These are phyloP conservation scores for Malassezia furfur DNA, from an alignment of 1,284 basidiomycete species.

Conservation along the genomic window DNA sequence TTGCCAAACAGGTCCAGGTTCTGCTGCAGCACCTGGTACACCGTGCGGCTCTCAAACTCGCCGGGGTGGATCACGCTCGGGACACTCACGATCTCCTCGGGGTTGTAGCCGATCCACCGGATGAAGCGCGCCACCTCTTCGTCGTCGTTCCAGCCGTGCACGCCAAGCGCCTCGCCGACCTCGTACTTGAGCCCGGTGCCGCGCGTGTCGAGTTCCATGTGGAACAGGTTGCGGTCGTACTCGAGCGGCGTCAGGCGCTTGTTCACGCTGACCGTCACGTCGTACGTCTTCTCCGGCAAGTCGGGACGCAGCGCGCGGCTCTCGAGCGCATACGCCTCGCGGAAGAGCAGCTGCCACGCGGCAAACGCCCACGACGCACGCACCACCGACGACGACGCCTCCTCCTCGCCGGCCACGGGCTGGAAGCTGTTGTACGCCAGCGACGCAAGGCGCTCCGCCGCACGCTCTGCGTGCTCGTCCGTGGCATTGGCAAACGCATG, in stretches of 20 bases:
- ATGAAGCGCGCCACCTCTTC: slow-evolving; percentile 82
- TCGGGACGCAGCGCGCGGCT: slow-evolving; percentile 59
- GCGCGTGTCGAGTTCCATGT: slow-evolving; percentile 85
- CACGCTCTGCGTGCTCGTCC: slow-evolving; percentile 31
- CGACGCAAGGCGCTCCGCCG: slow-evolving; percentile 29
- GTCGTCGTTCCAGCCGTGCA: slow-evolving; percentile 96
- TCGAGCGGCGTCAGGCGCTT: slow-evolving; percentile 83
- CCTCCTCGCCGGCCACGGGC: slow-evolving; percentile 26
- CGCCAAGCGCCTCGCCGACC: slow-evolving; percentile 89
- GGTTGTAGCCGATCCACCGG: slow-evolving; percentile 78
- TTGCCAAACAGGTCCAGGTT: slow-evolving; percentile 92
- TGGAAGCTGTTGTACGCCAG: slow-evolving; percentile 40
- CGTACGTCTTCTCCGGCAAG: slow-evolving; percentile 76
- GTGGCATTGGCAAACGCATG: background rate
- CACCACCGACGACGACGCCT: slow-evolving; percentile 15
- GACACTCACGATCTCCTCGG: slow-evolving; percentile 70
- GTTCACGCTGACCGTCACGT: slow-evolving; percentile 88
- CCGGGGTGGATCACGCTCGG: slow-evolving; percentile 53
- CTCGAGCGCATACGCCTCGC: slow-evolving; percentile 44
- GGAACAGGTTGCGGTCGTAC: slow-evolving; percentile 98
- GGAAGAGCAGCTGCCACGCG: slow-evolving; percentile 47
- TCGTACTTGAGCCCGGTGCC: slow-evolving; percentile 90
- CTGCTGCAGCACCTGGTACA: slow-evolving; percentile 89
- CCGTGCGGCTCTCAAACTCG: slow-evolving; percentile 65
- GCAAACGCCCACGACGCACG: slow-evolving; percentile 42